Percentiles rank a stretch among this genome's conserved stretches.
Evolutionary conservation across 2,329 filamentous ascomycete genomes (phyloP).

Genomic region (Calycina herbarum): DNA sequence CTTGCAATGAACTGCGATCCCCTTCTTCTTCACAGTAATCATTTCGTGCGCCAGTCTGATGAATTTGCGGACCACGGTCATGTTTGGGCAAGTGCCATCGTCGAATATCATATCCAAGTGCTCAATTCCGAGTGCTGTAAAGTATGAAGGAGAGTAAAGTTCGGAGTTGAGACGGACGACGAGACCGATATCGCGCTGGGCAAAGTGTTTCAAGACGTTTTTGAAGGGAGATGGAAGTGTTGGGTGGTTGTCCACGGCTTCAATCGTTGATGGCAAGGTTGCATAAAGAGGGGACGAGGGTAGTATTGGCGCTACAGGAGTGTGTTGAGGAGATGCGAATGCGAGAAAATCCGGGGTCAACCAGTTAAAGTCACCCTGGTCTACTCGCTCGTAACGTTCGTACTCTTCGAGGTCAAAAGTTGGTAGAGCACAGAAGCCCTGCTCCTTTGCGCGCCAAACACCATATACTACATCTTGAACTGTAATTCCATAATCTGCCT

Average conservation of each 20-base stretch:
- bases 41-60: slow-evolving; percentile 93
- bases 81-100: slow-evolving; percentile 89
- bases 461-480: slow-evolving; percentile 98
- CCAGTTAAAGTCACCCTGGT: slow-evolving; percentile 99
- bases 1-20: slow-evolving; percentile 98
- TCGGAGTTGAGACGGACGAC: slow-evolving; percentile 95
- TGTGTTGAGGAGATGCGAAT: slow-evolving; percentile 90
- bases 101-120: slow-evolving; percentile 99
- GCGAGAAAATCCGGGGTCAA: slow-evolving; percentile 92
- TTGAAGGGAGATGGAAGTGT: slow-evolving; percentile 85
- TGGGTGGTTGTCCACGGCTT: slow-evolving; percentile 68
- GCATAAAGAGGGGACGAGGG: slow-evolving; percentile 72
- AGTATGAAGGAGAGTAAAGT: slow-evolving; percentile 95
- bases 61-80: slow-evolving; percentile 89
- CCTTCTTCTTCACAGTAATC: slow-evolving; percentile 87
- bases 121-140: slow-evolving; percentile 90
- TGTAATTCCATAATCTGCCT: slow-evolving; percentile 92
- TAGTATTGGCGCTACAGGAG: slow-evolving; percentile 70
- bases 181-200: slow-evolving; percentile 82
- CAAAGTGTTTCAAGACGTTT: slow-evolving; percentile 90
- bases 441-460: slow-evolving; percentile 98
- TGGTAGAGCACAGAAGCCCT: slow-evolving; percentile 85
- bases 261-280: slow-evolving; percentile 72
- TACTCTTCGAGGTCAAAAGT: slow-evolving; percentile 98
- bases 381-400: slow-evolving; percentile 90